These are phyloP conservation scores for Linnemannia zychae DNA, from an alignment of 192 early-diverging fungal genomes.

Conservation along the genomic window DNA sequence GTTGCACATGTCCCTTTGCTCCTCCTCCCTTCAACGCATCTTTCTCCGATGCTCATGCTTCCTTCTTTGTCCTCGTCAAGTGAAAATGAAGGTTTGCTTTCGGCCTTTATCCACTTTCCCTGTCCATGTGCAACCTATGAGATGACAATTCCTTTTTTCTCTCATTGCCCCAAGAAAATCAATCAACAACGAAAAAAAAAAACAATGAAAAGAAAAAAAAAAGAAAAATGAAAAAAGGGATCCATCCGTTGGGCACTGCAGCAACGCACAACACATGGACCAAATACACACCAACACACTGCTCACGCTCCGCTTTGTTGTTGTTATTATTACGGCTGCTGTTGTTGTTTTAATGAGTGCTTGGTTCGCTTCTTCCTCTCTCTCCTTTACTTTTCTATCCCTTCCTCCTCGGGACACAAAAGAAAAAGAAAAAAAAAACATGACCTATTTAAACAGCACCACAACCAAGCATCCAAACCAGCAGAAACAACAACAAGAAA, in stretches of 20 bases:
- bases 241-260: background rate
- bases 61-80: too few species aligned
- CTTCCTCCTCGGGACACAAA: constrained; percentile 17
- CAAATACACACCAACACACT: background rate
- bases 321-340: background rate
- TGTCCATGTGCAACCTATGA: background rate
- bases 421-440: constrained; percentile 7
- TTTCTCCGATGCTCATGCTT: too few species aligned
- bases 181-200: too few species aligned
- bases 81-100: too few species aligned
- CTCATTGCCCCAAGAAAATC: background rate
- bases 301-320: background rate
- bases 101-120: too few species aligned
- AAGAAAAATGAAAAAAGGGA: background rate
- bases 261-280: background rate
- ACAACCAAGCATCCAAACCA: too few species aligned
- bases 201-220: background rate
- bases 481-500: constrained; percentile 29
- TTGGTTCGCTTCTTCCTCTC: constrained; percentile 17
- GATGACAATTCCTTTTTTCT: background rate
- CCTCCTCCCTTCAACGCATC: too few species aligned
- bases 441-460: background rate
- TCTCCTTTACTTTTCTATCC: background rate
- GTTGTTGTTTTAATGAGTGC: constrained; percentile 13
- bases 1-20: background rate